Conservation (phyloP, 2,329 filamentous ascomycete species). For the Chaetomiaceae sp. region DNA sequence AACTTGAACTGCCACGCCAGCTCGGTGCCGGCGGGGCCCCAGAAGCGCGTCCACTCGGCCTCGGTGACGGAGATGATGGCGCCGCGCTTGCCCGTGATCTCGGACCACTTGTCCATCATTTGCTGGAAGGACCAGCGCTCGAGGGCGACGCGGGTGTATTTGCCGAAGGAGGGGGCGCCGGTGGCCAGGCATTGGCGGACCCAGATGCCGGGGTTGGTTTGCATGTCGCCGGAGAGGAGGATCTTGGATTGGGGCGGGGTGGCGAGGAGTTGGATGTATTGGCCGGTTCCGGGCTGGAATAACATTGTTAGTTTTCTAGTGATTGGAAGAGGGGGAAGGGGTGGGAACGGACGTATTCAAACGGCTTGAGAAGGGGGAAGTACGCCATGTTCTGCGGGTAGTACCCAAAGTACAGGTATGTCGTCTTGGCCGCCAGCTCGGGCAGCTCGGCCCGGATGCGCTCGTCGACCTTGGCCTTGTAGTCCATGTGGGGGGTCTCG, state of each 20-base stretch:
- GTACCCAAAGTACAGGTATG: constrained; percentile 1
- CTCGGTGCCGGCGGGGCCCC: not conserved
- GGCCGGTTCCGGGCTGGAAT: not conserved
- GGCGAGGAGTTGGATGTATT: constrained; percentile 2
- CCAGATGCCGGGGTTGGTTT: constrained; percentile 7
- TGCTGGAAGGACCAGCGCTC: constrained; percentile 5
- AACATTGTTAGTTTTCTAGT: too few species aligned
- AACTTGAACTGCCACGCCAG: constrained; percentile 6
- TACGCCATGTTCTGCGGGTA: constrained; percentile 8
- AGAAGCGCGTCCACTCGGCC: not conserved
- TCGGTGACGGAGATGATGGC: not conserved
- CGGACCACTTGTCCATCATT: constrained; percentile 7
- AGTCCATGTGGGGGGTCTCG: constrained; percentile 2
- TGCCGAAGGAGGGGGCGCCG: not conserved
- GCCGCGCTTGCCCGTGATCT: constrained; percentile 2
- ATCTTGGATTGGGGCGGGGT: constrained; percentile 1
- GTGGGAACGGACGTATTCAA: not conserved
- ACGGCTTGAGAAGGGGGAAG: constrained; percentile 6
- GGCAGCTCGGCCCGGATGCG: constrained; percentile 3
- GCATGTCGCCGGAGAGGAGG: constrained; percentile 2
- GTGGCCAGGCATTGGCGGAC: constrained; percentile 2
- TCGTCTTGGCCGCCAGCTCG: constrained; percentile 3
- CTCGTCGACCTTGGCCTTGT: constrained; percentile 7
- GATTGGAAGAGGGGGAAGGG: not conserved
- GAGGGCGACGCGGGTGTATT: not conserved